These are phyloP conservation scores for Pilasporangium apinafurcum DNA, from an alignment of 352 stramenopile species.

Conservation along the genomic window DNA sequence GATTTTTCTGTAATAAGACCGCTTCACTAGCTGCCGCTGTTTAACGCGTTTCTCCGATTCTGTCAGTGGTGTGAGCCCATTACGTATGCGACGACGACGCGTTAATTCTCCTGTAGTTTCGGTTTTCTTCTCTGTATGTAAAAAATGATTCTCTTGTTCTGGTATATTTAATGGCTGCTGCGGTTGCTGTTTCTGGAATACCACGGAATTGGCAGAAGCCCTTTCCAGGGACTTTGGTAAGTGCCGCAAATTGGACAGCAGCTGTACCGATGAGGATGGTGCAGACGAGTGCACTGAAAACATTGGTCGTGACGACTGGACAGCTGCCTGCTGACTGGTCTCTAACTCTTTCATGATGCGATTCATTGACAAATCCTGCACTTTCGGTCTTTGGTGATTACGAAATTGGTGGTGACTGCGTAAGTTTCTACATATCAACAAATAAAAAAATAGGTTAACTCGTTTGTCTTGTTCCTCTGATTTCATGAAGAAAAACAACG, in stretches of 20 bases:
- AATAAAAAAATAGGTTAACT: neutral
- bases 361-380: slow-evolving; percentile 39
- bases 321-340: neutral
- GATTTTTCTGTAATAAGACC: slow-evolving; percentile 74
- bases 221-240: neutral
- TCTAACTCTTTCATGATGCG: slow-evolving; percentile 38
- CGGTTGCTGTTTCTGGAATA: neutral
- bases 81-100: slow-evolving; percentile 11
- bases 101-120: neutral
- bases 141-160: no score
- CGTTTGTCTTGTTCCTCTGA: neutral
- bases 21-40: slow-evolving; percentile 61
- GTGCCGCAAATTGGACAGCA: neutral
- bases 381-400: slow-evolving; percentile 3
- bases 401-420: neutral
- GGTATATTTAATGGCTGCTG: neutral
- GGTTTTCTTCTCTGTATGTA: neutral
- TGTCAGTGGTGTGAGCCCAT: slow-evolving; percentile 26
- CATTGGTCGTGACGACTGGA: neutral
- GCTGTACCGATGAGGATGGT: neutral
- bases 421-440: slow-evolving; percentile 5
- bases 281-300: neutral
- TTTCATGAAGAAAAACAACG: neutral
- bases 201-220: neutral
- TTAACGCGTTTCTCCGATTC: slow-evolving; percentile 61